These are phyloP conservation scores for Coemansia sp. DNA, from an alignment of 192 early-diverging fungal genomes.

Conservation along the genomic window DNA sequence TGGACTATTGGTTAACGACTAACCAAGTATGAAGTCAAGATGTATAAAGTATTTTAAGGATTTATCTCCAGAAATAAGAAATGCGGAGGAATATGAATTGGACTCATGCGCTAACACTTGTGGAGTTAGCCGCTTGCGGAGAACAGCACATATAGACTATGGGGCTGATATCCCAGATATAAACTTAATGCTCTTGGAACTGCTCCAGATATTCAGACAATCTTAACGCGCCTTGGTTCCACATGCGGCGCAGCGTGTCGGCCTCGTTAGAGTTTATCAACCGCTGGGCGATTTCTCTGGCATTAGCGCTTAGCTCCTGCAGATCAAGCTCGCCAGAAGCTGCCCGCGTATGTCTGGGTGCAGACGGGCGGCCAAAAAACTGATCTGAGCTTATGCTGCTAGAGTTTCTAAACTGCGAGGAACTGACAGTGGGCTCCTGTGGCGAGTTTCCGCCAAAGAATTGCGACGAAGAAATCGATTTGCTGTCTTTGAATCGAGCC, in stretches of 20 bases:
- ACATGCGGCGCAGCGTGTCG: constrained; percentile 52
- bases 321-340: constrained; percentile 69
- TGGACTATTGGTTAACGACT: no score
- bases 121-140: background rate
- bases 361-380: constrained; percentile 81
- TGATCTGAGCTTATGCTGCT: constrained; percentile 91
- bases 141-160: background rate
- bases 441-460: constrained; percentile 19
- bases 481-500: constrained; percentile 13
- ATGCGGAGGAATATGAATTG: no score
- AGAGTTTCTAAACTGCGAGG: constrained; percentile 68
- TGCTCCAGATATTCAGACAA: constrained; percentile 51
- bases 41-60: no score
- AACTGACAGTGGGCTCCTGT: constrained; percentile 7
- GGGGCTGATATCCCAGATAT: background rate
- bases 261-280: constrained; percentile 54
- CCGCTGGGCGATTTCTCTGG: constrained; percentile 54
- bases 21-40: no score
- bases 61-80: background rate
- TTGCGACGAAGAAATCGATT: constrained; percentile 35
- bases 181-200: constrained; percentile 42
- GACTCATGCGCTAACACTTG: background rate
- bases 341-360: constrained; percentile 61
- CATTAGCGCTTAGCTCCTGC: constrained; percentile 52
- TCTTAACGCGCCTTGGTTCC: constrained; percentile 44